These are phyloP conservation scores for Penicillium hordei DNA, from an alignment of 2,329 filamentous ascomycete genomes.

Conservation along the genomic window DNA sequence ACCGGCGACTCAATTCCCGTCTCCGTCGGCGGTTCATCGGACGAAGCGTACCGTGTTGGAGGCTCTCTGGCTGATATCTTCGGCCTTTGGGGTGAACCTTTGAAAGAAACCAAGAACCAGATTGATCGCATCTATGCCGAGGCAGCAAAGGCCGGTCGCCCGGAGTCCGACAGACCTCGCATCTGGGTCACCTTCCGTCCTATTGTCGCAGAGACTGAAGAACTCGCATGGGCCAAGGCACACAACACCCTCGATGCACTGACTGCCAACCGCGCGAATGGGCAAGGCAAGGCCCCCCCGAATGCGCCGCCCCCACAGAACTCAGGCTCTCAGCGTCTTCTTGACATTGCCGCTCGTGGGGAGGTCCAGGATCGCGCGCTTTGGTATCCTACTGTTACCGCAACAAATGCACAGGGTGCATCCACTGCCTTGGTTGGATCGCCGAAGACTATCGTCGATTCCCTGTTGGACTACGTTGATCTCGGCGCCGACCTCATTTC, in stretches of 20 bases:
- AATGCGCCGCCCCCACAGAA: conserved; percentile 53
- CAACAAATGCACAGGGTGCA: conserved; percentile 60
- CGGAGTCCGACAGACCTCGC: conserved; percentile 53
- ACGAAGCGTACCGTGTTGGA: conserved; percentile 60
- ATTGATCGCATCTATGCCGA: conserved; percentile 61
- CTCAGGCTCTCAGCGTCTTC: conserved; percentile 58
- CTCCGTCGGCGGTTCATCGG: conserved; percentile 60
- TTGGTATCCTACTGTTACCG: conserved; percentile 65
- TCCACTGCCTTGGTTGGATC: conserved; percentile 61
- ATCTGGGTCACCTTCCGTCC: conserved; percentile 67
- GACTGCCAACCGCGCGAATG: conserved; percentile 44
- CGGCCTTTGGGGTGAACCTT: conserved; percentile 63
- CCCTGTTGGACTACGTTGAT: conserved; percentile 58
- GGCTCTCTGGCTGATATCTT: conserved; percentile 62
- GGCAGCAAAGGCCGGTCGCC: conserved; percentile 57
- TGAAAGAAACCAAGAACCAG: conserved; percentile 64
- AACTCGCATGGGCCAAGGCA: conserved; percentile 62
- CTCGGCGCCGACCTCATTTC: conserved; percentile 59
- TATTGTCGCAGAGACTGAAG: conserved; percentile 61
- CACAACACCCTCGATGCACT: conserved; percentile 56
- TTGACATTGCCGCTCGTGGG: conserved; percentile 54
- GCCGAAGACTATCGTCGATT: conserved; percentile 53
- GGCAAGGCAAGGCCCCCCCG: conserved; percentile 32
- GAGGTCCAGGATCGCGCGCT: conserved; percentile 62
- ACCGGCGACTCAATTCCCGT: conserved; percentile 57